phyloP scores from a whole-genome alignment of 192 early-diverging fungal species.

The Backusella liffmaniae region DNA sequence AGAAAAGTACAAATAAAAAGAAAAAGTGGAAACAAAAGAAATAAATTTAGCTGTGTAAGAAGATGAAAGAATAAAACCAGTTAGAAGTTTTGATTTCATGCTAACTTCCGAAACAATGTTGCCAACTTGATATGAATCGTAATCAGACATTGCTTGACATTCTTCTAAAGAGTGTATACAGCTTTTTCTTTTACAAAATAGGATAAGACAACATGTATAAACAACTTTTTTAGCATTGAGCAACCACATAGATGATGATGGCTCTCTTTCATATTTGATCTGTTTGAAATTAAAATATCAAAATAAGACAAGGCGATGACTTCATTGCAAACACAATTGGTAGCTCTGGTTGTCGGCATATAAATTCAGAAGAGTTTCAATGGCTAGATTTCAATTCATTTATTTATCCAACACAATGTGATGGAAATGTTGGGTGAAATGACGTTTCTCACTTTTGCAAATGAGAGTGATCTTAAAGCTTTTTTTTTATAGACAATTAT shows the following conservation, averaged over 20 bases:
- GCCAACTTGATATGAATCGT: not conserved
- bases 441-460: too few relatives aligned
- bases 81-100: not conserved
- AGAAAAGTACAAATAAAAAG: not conserved
- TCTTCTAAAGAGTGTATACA: not conserved
- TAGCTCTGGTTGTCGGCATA: not conserved
- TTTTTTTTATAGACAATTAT: not conserved
- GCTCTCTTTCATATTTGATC: not conserved
- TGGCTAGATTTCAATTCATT: not conserved
- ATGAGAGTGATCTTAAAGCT: too few relatives aligned
- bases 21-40: not conserved
- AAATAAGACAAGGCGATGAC: not conserved
- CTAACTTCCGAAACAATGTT: constrained; percentile 1
- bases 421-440: too few relatives aligned
- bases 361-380: not conserved
- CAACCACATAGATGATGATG: not conserved
- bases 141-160: not conserved
- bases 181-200: not conserved
- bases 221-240: not conserved
- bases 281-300: not conserved
- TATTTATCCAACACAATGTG: not conserved
- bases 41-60: not conserved
- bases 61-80: not conserved
- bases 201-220: not conserved
- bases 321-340: not conserved